Base-by-base conservation (phyloP, 139 green algal species). In the Chlorella sorokiniana region DNA sequence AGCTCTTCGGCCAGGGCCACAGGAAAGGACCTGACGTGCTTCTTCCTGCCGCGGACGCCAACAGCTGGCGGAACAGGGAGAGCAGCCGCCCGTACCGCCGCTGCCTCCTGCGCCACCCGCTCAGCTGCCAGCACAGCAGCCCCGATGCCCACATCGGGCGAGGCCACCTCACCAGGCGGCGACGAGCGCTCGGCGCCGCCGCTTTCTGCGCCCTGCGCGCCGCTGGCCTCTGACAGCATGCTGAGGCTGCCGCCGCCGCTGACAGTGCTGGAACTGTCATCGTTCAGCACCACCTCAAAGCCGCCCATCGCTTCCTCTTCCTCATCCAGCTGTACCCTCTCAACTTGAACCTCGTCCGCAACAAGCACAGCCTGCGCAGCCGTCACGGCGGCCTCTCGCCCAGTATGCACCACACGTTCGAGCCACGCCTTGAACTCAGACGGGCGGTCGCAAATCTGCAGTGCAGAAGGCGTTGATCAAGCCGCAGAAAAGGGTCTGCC, bases 391-490 rank as follows among this genome's bases (percentile, higher is more conserved):
- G 59, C 72, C 38, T 37, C 41, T 1, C n/a, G 44, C 16, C 45
- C 18, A 2, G 7, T 42, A 20, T 4, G 16, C 31, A 59, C 41
- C 54, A 42, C 37, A 23, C 14, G 48, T 16, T 78, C 11, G 31
- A 74, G 44, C 31, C 31, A 80, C 29, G 14, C 41, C 1, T 40
- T n/a, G 45, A 81, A 79, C 11, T 44, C 38, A 25, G 70, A 81
- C 27, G 80, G 61, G 20, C 59, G 70, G 59, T 79, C 80, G 37
- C 61, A 81, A 0, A 81, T 45, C 61, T 74, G 76, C 62, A 38
- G 70, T 7, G 45, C 44, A n/a, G 70, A 27, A 42, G 31, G 69
- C 41, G 8, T 61, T 4, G 52, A 6, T n/a, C 52, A 27, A 25
- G 65, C 65, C 33, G 29, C 33, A 18, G 14, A 44, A 23, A 2